Conservation (phyloP, 495 filamentous ascomycete species). For the Penicillium waksmanii region DNA sequence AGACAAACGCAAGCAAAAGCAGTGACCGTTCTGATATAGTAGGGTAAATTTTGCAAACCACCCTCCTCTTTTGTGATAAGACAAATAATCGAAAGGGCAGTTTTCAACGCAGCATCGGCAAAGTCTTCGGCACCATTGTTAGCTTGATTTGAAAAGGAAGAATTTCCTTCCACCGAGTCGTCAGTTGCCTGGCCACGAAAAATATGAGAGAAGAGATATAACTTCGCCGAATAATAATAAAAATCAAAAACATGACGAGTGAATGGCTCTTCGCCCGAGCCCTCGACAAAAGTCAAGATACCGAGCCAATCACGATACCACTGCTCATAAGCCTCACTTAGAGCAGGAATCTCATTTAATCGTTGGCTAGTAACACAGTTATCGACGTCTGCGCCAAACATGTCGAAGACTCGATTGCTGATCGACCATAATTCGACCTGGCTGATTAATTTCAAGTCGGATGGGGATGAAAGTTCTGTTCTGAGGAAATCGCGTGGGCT, state of each 20-base stretch:
- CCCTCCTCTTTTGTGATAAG: neutral
- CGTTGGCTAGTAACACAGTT: constrained; percentile 12
- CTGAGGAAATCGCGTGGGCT: constrained; percentile 6
- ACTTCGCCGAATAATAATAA: constrained; percentile 18
- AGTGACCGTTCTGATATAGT: neutral
- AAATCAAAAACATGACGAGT: constrained; percentile 10
- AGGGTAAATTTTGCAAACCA: neutral
- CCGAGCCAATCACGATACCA: constrained; percentile 18
- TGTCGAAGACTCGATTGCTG: constrained; percentile 25
- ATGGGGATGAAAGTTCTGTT: constrained; percentile 5
- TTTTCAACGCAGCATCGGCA: neutral
- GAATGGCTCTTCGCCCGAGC: constrained; percentile 6
- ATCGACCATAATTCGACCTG: constrained; percentile 32
- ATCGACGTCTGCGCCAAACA: constrained; percentile 32
- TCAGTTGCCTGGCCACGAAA: constrained; percentile 13
- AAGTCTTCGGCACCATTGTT: neutral
- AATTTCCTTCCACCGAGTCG: neutral
- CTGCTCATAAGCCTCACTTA: constrained; percentile 17
- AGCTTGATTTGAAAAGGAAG: neutral
- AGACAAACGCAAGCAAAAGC: constrained; percentile 2
- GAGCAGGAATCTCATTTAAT: constrained; percentile 10
- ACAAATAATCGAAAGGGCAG: neutral
- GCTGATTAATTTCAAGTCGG: constrained; percentile 20
- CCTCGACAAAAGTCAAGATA: constrained; percentile 4
- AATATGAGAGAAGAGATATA: constrained; percentile 22